These are phyloP conservation scores for Capronia epimyces DNA, from an alignment of 2,329 filamentous ascomycete genomes.

Conservation along the genomic window DNA sequence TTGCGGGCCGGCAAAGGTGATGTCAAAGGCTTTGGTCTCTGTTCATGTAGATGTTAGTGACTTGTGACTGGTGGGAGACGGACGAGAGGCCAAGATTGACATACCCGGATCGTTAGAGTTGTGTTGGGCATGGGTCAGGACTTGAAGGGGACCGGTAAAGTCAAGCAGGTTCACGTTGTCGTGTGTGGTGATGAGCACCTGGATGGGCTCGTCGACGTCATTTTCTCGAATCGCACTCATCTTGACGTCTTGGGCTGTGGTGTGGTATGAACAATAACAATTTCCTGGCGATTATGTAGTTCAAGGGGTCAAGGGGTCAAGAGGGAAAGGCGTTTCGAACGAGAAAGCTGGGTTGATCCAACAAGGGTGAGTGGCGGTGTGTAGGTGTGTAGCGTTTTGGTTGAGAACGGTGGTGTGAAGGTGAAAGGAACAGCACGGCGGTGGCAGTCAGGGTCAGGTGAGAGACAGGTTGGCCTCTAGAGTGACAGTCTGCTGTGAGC, in stretches of 20 bases:
- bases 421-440: neutral
- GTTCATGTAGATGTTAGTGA: constrained; percentile 18
- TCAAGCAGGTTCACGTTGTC: constrained; percentile 54
- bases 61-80: constrained; percentile 35
- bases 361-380: neutral
- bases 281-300: neutral
- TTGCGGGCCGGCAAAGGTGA: constrained; percentile 46
- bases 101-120: constrained; percentile 49
- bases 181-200: constrained; percentile 57
- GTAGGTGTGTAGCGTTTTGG: neutral
- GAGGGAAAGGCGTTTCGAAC: too few species aligned
- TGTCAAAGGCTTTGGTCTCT: constrained; percentile 52
- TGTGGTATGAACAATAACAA: too few species aligned
- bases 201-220: constrained; percentile 44
- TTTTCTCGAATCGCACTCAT: constrained; percentile 48
- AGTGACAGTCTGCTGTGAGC: neutral
- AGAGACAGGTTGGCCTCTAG: neutral
- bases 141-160: constrained; percentile 54
- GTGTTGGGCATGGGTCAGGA: constrained; percentile 51
- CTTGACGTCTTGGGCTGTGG: constrained; percentile 29
- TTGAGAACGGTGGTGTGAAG: constrained; percentile 3
- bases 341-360: neutral
- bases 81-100: constrained; percentile 23
- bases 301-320: too few species aligned
- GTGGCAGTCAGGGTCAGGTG: neutral